Percentiles rank a stretch among this genome's conserved stretches.
Conservation (phyloP, 768 basidiomycete genomes). For the Amanita molliuscula region DNA sequence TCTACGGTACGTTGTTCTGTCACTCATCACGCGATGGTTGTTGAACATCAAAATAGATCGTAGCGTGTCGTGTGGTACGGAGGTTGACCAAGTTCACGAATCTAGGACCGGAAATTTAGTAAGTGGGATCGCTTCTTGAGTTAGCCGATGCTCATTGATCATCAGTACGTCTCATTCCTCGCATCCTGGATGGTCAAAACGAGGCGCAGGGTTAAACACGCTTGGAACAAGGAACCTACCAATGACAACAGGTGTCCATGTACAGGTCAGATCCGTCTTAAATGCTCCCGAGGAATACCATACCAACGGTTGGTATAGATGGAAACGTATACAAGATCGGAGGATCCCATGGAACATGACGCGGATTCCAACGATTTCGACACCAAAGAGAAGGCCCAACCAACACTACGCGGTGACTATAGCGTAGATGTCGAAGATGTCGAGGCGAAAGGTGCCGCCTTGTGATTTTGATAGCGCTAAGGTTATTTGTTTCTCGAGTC, state of each 20-base stretch:
- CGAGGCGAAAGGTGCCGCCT: conserved; percentile 9
- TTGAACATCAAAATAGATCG: conserved; percentile 27
- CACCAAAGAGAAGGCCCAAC: not conserved
- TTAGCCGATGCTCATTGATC: not conserved
- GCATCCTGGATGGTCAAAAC: not conserved
- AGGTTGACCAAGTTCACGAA: conserved; percentile 42
- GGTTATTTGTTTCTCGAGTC: not conserved
- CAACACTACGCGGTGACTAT: not conserved
- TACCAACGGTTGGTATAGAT: conserved; percentile 22
- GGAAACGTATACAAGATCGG: conserved; percentile 36
- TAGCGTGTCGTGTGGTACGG: conserved; percentile 50
- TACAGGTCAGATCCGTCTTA: conserved; percentile 23
- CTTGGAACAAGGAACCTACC: conserved; percentile 12
- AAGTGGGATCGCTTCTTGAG: conserved; percentile 11
- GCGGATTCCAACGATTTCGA: conserved; percentile 14
- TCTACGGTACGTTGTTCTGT: conserved; percentile 26
- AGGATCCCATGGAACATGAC: conserved; percentile 16
- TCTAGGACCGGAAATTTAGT: conserved; percentile 35
- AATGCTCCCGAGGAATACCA: not conserved
- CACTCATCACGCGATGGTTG: not conserved
- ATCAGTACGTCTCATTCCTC: conserved; percentile 15
- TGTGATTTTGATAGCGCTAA: conserved; percentile 4
- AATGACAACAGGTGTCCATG: conserved; percentile 28
- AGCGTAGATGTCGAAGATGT: conserved; percentile 12
- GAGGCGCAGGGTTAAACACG: conserved; percentile 14